phyloP scores from a whole-genome alignment of 352 stramenopile genomes.

The Plasmopara viticola region DNA sequence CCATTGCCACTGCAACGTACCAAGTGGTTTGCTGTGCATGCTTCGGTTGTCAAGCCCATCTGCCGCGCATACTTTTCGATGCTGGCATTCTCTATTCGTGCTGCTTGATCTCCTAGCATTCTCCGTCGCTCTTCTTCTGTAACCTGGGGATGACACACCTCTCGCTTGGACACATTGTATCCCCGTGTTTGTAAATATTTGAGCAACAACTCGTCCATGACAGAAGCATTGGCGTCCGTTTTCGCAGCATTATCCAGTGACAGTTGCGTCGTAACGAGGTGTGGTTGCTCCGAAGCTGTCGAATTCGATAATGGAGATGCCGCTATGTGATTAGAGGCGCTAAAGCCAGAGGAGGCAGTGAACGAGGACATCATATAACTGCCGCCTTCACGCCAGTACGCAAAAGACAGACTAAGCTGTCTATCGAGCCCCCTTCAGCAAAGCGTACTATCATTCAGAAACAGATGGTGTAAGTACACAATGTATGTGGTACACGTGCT shows the following conservation, averaged over 20 bases:
- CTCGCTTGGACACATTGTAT: conserved; percentile 37
- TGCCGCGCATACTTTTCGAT: conserved; percentile 58
- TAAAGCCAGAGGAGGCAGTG: conserved; percentile 8
- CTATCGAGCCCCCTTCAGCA: not conserved
- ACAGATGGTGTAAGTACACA: not conserved
- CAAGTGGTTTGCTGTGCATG: conserved; percentile 71
- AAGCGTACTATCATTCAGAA: conserved; percentile 7
- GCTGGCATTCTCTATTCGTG: conserved; percentile 21
- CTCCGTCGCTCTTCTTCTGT: conserved; percentile 26
- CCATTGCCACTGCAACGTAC: conserved; percentile 18
- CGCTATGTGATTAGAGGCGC: conserved; percentile 6
- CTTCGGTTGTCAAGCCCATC: conserved; percentile 61
- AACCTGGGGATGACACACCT: conserved; percentile 2
- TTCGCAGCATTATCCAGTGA: conserved; percentile 7
- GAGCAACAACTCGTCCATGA: conserved; percentile 67
- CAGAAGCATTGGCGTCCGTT: conserved; percentile 13
- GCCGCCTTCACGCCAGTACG: conserved; percentile 5
- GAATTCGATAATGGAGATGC: conserved; percentile 4
- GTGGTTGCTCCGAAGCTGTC: conserved; percentile 4
- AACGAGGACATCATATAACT: conserved; percentile 17
- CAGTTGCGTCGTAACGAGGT: conserved; percentile 4
- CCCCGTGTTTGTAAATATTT: conserved; percentile 57
- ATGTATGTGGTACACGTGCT: conserved; percentile 2
- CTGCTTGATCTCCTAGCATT: conserved; percentile 24
- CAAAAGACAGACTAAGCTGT: conserved; percentile 25